Base-by-base conservation (phyloP, 805 yeast species). In the Scheffersomyces ergatensis region DNA sequence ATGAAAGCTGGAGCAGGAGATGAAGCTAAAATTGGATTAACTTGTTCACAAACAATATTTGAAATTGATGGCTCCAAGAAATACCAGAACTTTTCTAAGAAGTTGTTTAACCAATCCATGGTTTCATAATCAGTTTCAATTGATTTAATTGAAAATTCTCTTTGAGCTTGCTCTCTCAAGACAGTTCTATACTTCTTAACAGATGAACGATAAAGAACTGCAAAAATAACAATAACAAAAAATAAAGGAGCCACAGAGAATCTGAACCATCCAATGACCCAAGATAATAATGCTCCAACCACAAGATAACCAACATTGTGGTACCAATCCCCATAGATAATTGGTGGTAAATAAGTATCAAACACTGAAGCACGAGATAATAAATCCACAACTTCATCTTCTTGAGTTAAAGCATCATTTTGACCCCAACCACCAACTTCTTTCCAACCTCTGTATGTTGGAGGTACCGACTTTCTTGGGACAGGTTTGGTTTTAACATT, bases 271-370 rank as follows among this genome's bases (percentile, higher is more conserved):
- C 98, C 99, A 31, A 87, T 53, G 2, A 83, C 50, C 82, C 92
- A 90, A 3, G 95, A 86, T 13, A 85, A 58, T 12, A 85, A 58
- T 0, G 85, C 89, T 5, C 85, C 89, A 17, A 76, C 59, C 23
- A 85, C 70, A 43, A 89, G 67, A 27, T 82, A 73, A 0, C 78
- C 96, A n/a, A 83, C 82, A 38, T 84, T 83, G 61, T 93, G 98
- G 58, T 84, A 93, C 99, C 99, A 93, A 58, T 93, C 98, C 39
- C 99, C 99, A 53, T 85, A 87, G 13, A 80, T 76, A 27, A 65
- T 71, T 21, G 87, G 84, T 6, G 95, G 95, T 39, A 93, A 65
- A 53, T 83, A 77, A 43, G 78, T 74, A 54, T 89, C 97, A 43
- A 90, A 67, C 26, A 85, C 54, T 0, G 97, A 87, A 16, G 89